Evolutionary conservation across 2,329 filamentous ascomycete species (phyloP).

Genomic region (Xylaria sp.): DNA sequence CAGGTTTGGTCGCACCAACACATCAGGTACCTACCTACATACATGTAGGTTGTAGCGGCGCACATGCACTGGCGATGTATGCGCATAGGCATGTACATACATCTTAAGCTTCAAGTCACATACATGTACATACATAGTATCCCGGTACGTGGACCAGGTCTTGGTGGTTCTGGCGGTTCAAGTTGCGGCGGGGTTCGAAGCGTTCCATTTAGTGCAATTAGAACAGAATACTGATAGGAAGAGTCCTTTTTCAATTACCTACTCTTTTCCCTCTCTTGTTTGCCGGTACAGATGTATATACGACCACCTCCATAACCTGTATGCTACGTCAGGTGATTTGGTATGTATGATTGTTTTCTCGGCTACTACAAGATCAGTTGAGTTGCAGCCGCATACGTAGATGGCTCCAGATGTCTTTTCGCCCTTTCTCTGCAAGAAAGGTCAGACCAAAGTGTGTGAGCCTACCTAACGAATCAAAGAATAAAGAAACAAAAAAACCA

Average conservation of each 20-base stretch:
- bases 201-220: neutral
- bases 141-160: neutral
- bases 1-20: neutral
- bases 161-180: neutral
- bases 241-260: neutral
- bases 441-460: neutral
- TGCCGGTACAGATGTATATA: neutral
- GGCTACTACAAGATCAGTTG: neutral
- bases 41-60: neutral
- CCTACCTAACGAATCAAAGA: neutral
- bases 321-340: slow-evolving; percentile 4
- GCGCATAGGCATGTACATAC: neutral
- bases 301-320: neutral
- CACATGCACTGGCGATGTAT: neutral
- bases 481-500: neutral
- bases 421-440: neutral
- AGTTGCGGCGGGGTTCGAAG: neutral
- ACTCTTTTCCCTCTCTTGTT: neutral
- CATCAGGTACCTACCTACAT: neutral
- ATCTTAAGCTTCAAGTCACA: neutral
- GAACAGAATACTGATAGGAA: neutral
- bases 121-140: neutral
- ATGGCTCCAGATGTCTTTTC: slow-evolving; percentile 2
- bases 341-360: neutral
- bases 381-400: slow-evolving; percentile 8